These are phyloP conservation scores for Botryotinia calthae DNA, from an alignment of 2,329 filamentous ascomycete species.

Conservation along the genomic window DNA sequence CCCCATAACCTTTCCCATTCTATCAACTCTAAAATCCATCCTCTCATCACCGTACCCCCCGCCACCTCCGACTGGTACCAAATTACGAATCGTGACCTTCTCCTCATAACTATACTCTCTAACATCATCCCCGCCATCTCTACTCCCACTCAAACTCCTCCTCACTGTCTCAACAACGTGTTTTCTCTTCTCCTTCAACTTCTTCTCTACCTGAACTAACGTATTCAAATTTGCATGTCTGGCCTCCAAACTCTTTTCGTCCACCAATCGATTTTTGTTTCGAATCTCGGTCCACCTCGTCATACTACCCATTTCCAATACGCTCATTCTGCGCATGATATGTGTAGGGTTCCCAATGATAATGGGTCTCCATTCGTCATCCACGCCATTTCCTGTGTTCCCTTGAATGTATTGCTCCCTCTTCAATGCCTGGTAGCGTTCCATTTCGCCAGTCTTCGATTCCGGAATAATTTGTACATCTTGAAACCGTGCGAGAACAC, in stretches of 20 bases:
- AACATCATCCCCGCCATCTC: slow-evolving; percentile 24
- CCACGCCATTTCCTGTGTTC: slow-evolving; percentile 20
- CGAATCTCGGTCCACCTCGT: slow-evolving; percentile 73
- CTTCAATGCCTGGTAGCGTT: slow-evolving; percentile 46
- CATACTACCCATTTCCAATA: slow-evolving; percentile 66
- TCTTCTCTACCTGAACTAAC: slow-evolving; percentile 29
- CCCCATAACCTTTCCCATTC: not conserved
- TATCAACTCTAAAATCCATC: slow-evolving; percentile 9
- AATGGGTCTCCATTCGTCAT: slow-evolving; percentile 62
- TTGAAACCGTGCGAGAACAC: slow-evolving; percentile 62
- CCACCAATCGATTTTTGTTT: slow-evolving; percentile 56
- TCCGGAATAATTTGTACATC: slow-evolving; percentile 67
- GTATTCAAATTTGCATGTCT: slow-evolving; percentile 37
- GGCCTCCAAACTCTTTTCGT: slow-evolving; percentile 41
- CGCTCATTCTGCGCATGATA: slow-evolving; percentile 65
- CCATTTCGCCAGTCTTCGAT: slow-evolving; percentile 55
- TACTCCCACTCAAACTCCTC: slow-evolving; percentile 28
- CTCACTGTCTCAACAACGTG: slow-evolving; percentile 27
- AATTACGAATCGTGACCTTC: slow-evolving; percentile 23
- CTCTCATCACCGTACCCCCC: slow-evolving; percentile 19
- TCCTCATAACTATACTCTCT: slow-evolving; percentile 25
- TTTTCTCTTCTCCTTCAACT: slow-evolving; percentile 29
- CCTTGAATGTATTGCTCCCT: slow-evolving; percentile 43
- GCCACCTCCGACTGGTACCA: slow-evolving; percentile 23
- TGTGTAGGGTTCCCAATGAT: slow-evolving; percentile 71